Evolutionary conservation across 2,329 filamentous ascomycete genomes (phyloP).

Genomic region (Pseudocercospora cruenta): DNA sequence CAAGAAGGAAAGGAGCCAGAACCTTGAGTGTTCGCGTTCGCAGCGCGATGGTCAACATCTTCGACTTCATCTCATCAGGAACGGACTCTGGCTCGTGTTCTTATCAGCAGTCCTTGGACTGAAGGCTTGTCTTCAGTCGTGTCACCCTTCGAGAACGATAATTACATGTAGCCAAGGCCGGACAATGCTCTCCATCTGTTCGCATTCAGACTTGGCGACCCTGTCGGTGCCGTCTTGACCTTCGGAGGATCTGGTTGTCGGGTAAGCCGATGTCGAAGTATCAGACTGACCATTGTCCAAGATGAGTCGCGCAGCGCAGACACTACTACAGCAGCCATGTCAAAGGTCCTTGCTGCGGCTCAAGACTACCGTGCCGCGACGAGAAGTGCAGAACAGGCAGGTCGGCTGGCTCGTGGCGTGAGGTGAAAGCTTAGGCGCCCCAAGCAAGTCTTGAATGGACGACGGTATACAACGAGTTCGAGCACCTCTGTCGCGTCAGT

Average conservation of each 20-base stretch:
- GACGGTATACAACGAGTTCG: neutral
- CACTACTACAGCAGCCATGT: no score
- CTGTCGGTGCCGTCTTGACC: neutral
- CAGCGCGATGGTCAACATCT: neutral
- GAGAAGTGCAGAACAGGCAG: neutral
- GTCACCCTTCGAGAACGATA: neutral
- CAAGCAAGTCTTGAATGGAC: neutral
- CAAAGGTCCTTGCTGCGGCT: neutral
- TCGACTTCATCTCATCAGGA: neutral
- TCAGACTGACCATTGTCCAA: neutral
- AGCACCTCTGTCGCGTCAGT: neutral
- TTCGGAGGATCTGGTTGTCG: constrained; percentile 3
- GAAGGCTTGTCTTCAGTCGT: neutral
- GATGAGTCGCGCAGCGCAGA: no score
- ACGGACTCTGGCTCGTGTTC: neutral
- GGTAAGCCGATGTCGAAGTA: neutral
- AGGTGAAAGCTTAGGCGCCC: neutral
- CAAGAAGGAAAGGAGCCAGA: neutral
- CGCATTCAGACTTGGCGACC: constrained; percentile 4
- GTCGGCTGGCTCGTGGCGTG: constrained; percentile 3
- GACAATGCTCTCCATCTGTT: constrained; percentile 2
- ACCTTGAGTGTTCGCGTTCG: neutral
- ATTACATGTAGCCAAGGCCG: neutral
- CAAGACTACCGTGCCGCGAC: neutral
- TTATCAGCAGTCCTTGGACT: constrained; percentile 1